phyloP scores from a whole-genome alignment of 2,329 filamentous ascomycete genomes.

The Parascedosporium putredinis region DNA sequence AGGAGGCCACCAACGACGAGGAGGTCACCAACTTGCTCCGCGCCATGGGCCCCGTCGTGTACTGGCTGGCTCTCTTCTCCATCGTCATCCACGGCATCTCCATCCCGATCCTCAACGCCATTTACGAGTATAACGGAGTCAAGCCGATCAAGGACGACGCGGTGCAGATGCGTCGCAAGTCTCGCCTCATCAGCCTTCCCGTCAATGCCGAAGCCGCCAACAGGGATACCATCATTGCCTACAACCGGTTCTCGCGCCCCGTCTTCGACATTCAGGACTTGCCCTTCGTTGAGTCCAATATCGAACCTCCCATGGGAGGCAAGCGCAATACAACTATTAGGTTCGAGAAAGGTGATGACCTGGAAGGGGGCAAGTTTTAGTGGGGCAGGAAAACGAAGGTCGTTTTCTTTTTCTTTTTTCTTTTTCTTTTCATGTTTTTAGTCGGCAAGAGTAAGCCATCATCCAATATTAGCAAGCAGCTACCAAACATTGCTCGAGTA shows the following conservation, averaged over 20 bases:
- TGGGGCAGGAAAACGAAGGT: too few species aligned
- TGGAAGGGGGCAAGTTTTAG: neutral
- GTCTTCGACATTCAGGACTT: constrained; percentile 11
- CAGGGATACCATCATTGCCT: constrained; percentile 29
- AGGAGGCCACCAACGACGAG: constrained; percentile 21
- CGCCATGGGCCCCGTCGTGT: constrained; percentile 28
- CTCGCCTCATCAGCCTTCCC: constrained; percentile 24
- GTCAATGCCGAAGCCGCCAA: constrained; percentile 29
- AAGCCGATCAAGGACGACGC: constrained; percentile 32
- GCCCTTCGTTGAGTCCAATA: neutral
- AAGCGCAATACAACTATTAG: too few species aligned
- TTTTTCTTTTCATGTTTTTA: neutral
- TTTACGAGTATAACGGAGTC: constrained; percentile 28
- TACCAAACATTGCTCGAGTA: too few species aligned
- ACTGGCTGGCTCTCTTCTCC: constrained; percentile 29
- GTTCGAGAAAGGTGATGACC: too few species aligned
- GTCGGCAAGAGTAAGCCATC: too few species aligned
- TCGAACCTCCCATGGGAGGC: neutral
- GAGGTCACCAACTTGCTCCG: constrained; percentile 25
- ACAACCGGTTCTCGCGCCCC: constrained; percentile 37
- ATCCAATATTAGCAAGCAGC: too few species aligned
- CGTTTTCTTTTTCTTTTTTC: neutral
- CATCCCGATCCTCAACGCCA: constrained; percentile 29
- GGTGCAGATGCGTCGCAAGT: constrained; percentile 25
- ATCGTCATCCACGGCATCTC: constrained; percentile 37